Percentiles rank a stretch among this genome's conserved stretches.
Conservation (phyloP, 148 eudicot genomes). For the Cornus florida region DNA sequence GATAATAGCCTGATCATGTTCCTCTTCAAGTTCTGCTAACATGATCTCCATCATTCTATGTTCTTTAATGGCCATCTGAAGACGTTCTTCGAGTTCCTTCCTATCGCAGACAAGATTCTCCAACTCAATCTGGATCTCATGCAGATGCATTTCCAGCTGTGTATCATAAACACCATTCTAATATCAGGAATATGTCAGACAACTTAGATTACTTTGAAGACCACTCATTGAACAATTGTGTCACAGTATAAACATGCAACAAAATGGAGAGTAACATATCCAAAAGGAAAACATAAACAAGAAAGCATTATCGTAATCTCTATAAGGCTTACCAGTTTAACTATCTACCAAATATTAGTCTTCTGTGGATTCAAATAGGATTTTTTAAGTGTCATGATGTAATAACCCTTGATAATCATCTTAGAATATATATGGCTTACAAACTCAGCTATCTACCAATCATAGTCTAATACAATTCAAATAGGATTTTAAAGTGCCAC, state of each 20-base stretch:
- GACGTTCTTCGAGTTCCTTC: conserved; percentile 49
- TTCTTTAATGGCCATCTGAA: conserved; percentile 52
- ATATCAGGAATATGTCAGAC: not conserved
- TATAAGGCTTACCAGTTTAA: too few species aligned
- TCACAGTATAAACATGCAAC: not conserved
- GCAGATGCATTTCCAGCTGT: conserved; percentile 66
- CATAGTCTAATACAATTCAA: too few species aligned
- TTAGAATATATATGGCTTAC: too few species aligned
- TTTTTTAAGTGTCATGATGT: too few species aligned
- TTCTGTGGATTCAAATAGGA: too few species aligned
- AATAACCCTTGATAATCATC: too few species aligned
- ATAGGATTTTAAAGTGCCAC: too few species aligned
- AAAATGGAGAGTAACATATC: not conserved
- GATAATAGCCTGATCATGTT: conserved; percentile 70
- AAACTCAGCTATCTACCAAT: too few species aligned
- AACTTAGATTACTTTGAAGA: not conserved
- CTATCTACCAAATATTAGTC: too few species aligned
- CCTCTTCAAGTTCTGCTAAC: conserved; percentile 74
- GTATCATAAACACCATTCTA: conserved; percentile 3
- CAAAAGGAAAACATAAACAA: not conserved
- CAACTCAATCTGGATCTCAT: conserved; percentile 55
- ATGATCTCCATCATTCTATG: conserved; percentile 48
- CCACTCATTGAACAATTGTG: not conserved
- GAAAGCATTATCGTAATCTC: too few species aligned
- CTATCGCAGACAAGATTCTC: conserved; percentile 55